A percentile compares a stretch with the other conserved stretches of the same genome.
These are phyloP conservation scores for Lichtheimia ramosa DNA, from an alignment of 371 early-diverging fungal genomes.

Conservation along the genomic window DNA sequence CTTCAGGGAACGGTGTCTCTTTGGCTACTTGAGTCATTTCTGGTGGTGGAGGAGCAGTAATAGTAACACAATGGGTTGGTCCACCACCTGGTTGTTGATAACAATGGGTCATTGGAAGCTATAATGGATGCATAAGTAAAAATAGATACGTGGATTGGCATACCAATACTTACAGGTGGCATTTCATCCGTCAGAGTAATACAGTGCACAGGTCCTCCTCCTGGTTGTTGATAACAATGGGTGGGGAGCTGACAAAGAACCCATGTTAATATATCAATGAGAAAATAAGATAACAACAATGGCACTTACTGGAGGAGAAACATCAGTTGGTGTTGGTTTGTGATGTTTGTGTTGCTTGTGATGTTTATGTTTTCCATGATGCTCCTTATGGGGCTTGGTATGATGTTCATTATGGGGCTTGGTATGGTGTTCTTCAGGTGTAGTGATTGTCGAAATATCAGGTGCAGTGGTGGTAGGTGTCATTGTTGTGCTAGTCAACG, in stretches of 20 bases:
- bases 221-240: neutral
- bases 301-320: too few species aligned
- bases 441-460: neutral
- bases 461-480: neutral
- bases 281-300: too few species aligned
- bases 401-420: too few species aligned
- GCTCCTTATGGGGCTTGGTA: too few species aligned
- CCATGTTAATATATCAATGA: too few species aligned
- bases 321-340: too few species aligned
- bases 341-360: too few species aligned
- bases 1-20: neutral
- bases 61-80: neutral
- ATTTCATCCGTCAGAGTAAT: constrained; percentile 1
- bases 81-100: neutral
- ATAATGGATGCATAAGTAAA: too few species aligned
- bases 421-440: too few species aligned
- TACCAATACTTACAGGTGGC: too few species aligned
- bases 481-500: neutral
- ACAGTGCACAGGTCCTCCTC: constrained; percentile 1
- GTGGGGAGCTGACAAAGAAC: neutral
- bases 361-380: too few species aligned
- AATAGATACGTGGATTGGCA: too few species aligned
- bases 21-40: neutral
- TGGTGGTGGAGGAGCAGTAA: neutral
- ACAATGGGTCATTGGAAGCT: neutral